Evolutionary conservation across 2,329 filamentous ascomycete species (phyloP).

Genomic region (Ilyonectria mors-panacis): DNA sequence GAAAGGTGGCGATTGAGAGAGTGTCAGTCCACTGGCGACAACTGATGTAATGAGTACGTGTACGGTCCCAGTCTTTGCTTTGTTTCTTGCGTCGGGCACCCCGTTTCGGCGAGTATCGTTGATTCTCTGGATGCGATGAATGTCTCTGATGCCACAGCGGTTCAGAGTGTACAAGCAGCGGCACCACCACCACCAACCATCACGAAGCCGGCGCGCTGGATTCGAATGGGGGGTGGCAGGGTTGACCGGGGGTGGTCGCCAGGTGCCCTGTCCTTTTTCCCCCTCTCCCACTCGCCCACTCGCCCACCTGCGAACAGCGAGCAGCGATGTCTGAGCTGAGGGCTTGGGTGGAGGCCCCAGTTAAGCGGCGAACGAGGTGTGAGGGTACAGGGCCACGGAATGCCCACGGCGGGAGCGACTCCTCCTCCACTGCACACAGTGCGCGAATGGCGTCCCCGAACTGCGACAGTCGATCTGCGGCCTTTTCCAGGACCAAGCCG

Average conservation of each 20-base stretch:
- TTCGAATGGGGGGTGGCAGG: slow-evolving; percentile 36
- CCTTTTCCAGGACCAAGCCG: slow-evolving; percentile 45
- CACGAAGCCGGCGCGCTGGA: slow-evolving; percentile 45
- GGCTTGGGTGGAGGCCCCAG: slow-evolving; percentile 25
- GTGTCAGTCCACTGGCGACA: slow-evolving; percentile 28
- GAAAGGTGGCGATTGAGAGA: slow-evolving; percentile 38
- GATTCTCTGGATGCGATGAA: slow-evolving; percentile 32
- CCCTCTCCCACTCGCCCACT: slow-evolving; percentile 21
- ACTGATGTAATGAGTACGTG: slow-evolving; percentile 29
- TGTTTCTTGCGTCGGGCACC: slow-evolving; percentile 28
- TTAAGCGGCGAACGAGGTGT: slow-evolving; percentile 39
- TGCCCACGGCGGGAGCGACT: slow-evolving; percentile 39
- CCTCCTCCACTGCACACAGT: slow-evolving; percentile 42
- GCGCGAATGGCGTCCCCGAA: slow-evolving; percentile 41
- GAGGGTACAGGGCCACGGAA: slow-evolving; percentile 46
- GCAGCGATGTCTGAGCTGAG: slow-evolving; percentile 32
- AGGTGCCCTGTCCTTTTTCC: slow-evolving; percentile 41
- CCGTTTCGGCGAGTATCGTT: slow-evolving; percentile 34
- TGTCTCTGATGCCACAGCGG: slow-evolving; percentile 21
- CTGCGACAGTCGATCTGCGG: slow-evolving; percentile 51
- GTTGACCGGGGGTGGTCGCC: slow-evolving; percentile 35
- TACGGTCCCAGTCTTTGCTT: slow-evolving; percentile 32
- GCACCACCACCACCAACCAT: slow-evolving; percentile 35
- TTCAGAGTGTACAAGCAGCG: slow-evolving; percentile 22
- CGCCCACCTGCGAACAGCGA: slow-evolving; percentile 25